Conservation (phyloP, 2,329 filamentous ascomycete species). For the Amesomyces nigricolor region DNA sequence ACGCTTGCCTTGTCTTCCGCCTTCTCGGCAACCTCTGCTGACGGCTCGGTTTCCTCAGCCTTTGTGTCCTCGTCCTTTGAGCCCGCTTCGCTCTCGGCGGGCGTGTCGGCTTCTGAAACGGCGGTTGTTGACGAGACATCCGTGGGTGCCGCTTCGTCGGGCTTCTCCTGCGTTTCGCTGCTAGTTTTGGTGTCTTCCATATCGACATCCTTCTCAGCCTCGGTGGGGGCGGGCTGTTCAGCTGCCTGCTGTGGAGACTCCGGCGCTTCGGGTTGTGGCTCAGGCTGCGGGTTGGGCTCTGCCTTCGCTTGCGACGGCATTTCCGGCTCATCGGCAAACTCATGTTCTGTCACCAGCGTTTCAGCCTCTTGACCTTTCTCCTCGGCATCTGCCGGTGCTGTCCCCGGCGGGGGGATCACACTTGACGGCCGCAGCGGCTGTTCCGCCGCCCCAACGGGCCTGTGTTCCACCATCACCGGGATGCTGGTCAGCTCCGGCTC, state of each 20-base stretch:
- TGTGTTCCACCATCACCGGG: conserved; percentile 39
- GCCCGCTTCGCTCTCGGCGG: not conserved
- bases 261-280: not conserved
- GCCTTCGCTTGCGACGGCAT: not conserved
- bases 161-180: not conserved
- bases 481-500: conserved; percentile 34
- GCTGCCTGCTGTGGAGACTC: not conserved
- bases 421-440: conserved; percentile 21
- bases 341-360: not conserved
- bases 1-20: no score
- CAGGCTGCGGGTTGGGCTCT: not conserved
- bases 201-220: not conserved
- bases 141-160: not conserved
- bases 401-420: conserved; percentile 19
- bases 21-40: no score
- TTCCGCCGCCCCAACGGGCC: conserved; percentile 6
- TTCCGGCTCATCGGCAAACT: not conserved
- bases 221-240: not conserved
- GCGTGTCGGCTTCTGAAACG: not conserved
- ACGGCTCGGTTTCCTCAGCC: not conserved
- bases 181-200: not conserved
- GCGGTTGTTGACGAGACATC: not conserved
- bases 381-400: not conserved
- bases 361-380: not conserved
- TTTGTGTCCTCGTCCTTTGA: not conserved